Base-by-base conservation (phyloP, 1,284 basidiomycete genomes). In the Anthracocystis walkeri region DNA sequence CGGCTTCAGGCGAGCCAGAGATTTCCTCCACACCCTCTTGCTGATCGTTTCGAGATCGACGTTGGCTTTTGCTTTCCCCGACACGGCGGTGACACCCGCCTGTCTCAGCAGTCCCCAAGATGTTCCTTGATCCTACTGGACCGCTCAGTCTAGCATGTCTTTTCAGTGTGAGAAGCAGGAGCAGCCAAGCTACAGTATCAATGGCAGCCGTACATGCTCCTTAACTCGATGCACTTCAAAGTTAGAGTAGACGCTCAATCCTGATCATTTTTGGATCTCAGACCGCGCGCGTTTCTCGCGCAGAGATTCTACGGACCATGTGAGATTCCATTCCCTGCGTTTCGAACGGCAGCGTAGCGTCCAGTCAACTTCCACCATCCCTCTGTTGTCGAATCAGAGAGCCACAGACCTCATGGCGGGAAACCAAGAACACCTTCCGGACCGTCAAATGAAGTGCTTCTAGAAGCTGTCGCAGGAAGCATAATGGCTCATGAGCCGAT, bases 341-440 rank as follows among this genome's bases (percentile, higher is more conserved):
- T 41, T 52, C 38, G 35, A 40, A 38, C 38, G 16, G 40, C 40
- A 41, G 53, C 53, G 20, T n/a, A 41, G 40, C 27, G 18, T 54
- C 27, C 27, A 33, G 41, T 54, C 41, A 54, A 54, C 41, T 54
- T 54, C 41, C 40, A 54, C 16, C 41, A 7, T 42, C 11, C 45
- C 14, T 25, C 11, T 23, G 21, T 2, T 27, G 45, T 25, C 45
- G 45, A 25, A 27, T 23, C 45, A 46, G 23, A 16, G 25, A 27
- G 45, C 8, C 45, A 25, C 45, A 18, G 1, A 6, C 42, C 42
- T 44, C 42, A 38, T 16, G 12, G 11, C 11, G 33, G 11, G 11
- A 12, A 14, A 14, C 35, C 12, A 38, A 38, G 14, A 14, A 14
- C 35, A 38, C 35, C 7, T 3, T 38, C 12, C 35, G 35, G 35